phyloP scores from a whole-genome alignment of 2,329 filamentous ascomycete genomes.

The Diaporthe eres region DNA sequence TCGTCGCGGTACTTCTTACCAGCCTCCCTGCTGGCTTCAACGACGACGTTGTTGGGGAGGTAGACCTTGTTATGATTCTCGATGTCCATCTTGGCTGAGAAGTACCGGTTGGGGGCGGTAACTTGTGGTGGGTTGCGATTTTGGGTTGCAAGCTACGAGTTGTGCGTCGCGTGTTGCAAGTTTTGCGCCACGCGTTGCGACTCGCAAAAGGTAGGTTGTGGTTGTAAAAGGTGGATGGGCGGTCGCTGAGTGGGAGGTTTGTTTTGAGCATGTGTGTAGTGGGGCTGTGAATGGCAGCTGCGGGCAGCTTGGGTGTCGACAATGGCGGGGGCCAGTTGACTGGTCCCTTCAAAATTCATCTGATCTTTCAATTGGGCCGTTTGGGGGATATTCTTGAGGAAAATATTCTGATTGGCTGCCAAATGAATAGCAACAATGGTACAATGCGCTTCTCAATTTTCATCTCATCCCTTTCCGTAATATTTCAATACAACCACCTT shows the following conservation, averaged over 20 bases:
- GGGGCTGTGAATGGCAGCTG: neutral
- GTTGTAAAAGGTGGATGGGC: neutral
- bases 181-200: neutral
- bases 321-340: neutral
- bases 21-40: constrained; percentile 21
- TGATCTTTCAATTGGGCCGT: neutral
- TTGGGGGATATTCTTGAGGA: too few relatives aligned
- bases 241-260: neutral
- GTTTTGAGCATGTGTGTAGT: neutral
- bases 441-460: neutral
- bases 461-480: constrained; percentile 13
- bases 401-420: constrained; percentile 20
- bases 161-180: neutral
- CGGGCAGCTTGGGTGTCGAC: neutral
- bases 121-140: neutral
- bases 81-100: constrained; percentile 10
- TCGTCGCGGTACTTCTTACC: neutral
- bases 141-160: neutral
- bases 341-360: neutral
- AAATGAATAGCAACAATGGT: neutral
- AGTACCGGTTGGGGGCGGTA: neutral
- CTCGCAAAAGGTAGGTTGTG: neutral
- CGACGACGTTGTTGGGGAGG: neutral
- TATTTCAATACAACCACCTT: neutral
- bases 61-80: constrained; percentile 18